Base-by-base conservation (phyloP, 106 monocot species). In the Phalaenopsis equestris region DNA sequence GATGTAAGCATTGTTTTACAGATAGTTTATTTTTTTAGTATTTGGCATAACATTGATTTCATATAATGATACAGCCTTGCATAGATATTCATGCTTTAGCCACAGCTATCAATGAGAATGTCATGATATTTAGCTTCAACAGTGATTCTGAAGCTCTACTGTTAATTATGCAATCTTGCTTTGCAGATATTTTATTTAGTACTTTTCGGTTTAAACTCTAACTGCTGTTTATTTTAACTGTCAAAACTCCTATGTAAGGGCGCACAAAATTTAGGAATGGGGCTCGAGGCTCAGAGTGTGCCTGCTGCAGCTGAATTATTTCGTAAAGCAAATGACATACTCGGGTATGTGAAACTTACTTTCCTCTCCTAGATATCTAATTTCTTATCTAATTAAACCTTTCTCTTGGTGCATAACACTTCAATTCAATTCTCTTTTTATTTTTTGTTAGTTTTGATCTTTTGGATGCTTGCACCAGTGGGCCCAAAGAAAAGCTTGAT, bases 401-500 rank as follows among this genome's bases (percentile, higher is more conserved):
- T 10, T 74, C 42, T 42, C 15, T 74, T 45, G 6, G 74, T n/a
- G 19, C 43, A 43, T 7, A 17, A 12, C 38, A 38, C 46, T 61
- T 58, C 56, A 80, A 14, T 68, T 5, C 16, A 30, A 55, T 65
- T 18, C 55, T 56, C 30, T 74, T 17, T 80, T 81, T 11, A 6
- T 79, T 52, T 19, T 77, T 57, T 47, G 52, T 58, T 75, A 97
- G 97, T 45, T 97, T 88, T 68, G 84, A 97, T 84, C 88, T 97
- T 55, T 77, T 97, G 86, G 90, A 92, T 88, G 74, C 92, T 10
- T 97, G 97, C 87, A 86, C 80, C 76, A 97, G 89, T 85, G 97
- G 97, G 48, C 97, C 97, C 79, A 97, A 94, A 84, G 97, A 94
- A 80, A 97, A 92, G 75, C 97, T 97, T 76, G 87, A 94, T 75